Evolutionary conservation across 2,329 filamentous ascomycete species (phyloP), one percentile per base, ranked within the genome.

Genomic region (Xylaria sp.): DNA sequence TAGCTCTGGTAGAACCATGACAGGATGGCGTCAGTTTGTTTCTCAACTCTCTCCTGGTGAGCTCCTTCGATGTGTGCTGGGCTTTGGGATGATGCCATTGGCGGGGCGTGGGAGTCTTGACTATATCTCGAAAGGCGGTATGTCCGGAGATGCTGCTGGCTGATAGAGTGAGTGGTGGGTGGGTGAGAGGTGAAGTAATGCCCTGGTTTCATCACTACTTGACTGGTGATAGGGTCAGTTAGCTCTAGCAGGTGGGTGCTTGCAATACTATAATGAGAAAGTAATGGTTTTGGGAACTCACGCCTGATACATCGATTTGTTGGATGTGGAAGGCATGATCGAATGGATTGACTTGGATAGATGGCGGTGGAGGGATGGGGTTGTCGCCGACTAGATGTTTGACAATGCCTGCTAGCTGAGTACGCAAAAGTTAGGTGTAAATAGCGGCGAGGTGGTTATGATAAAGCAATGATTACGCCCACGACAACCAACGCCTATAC

Each of bases 121-220:
- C 20, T 11, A 27, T 63, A 70, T 31, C 38, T 61, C 29, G 56
- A 66, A n/a, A 70, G 38, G 33, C 62, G 49, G 31, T 64, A 61
- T 20, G 56, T 20, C 22, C 44, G 60, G 15, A 70, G 60, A 15
- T 59, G 39, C 22, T 61, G 53, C 4, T 47, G 27, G 56, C 63
- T 59, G 58, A 36, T 42, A 13, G 27, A 5, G 29, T 68, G 65
- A 13, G 55, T 20, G 17, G 61, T 66, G 7, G 65, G 65, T 25
- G 67, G 61, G 15, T 63, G 44, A 13, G 65, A 51, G 31, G 42
- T 63, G 42, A 65, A 68, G 29, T 50, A 44, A 29, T 69, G 65
- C 17, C 61, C 51, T 6, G 65, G 55, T 17, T 61, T 68, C 13
- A 11, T 15, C 11, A 62, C 42, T 7, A 44, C 13, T 25, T 65